Conservation (phyloP, 192 early-diverging fungal species). For the Dissophora ornata region DNA sequence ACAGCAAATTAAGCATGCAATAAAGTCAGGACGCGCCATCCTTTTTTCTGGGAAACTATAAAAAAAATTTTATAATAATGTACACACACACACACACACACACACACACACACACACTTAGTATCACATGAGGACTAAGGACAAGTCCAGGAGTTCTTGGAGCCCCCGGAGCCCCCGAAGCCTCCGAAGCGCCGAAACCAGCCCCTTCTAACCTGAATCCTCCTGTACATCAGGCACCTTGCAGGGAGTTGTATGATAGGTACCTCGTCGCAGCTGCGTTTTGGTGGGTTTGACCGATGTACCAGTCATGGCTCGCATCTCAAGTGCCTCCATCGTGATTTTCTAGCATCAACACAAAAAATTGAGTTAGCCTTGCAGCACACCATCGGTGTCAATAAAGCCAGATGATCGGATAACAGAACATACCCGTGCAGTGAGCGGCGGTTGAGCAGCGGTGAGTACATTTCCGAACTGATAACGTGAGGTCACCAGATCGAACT, state of each 20-base stretch:
- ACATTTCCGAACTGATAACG: slow-evolving; percentile 16
- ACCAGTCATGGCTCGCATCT: slow-evolving; percentile 3
- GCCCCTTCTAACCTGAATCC: too few relatives aligned
- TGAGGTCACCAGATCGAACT: slow-evolving; percentile 13
- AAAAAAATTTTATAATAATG: too few relatives aligned
- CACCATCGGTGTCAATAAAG: not conserved
- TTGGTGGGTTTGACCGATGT: slow-evolving; percentile 5
- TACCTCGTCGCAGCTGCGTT: slow-evolving; percentile 2
- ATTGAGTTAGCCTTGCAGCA: slow-evolving; percentile 4
- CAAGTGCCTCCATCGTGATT: slow-evolving; percentile 2
- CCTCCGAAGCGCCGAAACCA: too few relatives aligned
- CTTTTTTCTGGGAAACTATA: too few relatives aligned
- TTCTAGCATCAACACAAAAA: slow-evolving; percentile 11
- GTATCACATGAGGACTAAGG: too few relatives aligned
- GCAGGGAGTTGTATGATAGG: slow-evolving; percentile 16
- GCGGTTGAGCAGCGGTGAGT: slow-evolving; percentile 13
- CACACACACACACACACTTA: too few relatives aligned
- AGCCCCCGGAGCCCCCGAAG: too few relatives aligned
- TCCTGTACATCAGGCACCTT: slow-evolving; percentile 8
- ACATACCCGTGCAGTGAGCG: slow-evolving; percentile 16
- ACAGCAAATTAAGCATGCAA: too few relatives aligned
- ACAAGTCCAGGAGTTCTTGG: too few relatives aligned
- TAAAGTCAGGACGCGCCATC: too few relatives aligned
- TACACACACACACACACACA: too few relatives aligned
- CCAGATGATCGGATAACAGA: not conserved